phyloP scores from a whole-genome alignment of 805 yeast species.

The Sugiyamaella qingdaonensis region DNA sequence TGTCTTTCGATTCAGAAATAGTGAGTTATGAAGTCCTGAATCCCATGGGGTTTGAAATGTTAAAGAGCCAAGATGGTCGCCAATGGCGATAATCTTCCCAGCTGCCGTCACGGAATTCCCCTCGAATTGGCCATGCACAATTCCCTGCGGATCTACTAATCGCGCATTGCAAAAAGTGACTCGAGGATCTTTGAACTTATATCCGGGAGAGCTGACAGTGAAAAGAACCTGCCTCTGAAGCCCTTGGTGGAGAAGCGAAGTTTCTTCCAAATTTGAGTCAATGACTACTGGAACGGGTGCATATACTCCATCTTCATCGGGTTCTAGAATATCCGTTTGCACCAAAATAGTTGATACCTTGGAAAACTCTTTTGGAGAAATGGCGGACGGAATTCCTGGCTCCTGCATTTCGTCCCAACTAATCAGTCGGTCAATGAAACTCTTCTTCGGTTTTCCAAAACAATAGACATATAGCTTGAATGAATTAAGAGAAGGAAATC shows the following conservation, averaged over 20 bases:
- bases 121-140: neutral
- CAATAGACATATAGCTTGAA: neutral
- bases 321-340: constrained; percentile 6
- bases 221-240: constrained; percentile 15
- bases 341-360: neutral
- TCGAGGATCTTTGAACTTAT: neutral
- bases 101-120: neutral
- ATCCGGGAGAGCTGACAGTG: neutral
- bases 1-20: constrained; percentile 9
- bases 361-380: neutral
- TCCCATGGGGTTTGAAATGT: constrained; percentile 10
- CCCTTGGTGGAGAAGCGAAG: constrained; percentile 16
- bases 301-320: constrained; percentile 15
- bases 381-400: constrained; percentile 8
- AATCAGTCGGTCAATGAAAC: constrained; percentile 8
- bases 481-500: no score
- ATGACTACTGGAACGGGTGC: constrained; percentile 1
- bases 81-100: no score
- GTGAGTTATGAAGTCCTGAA: constrained; percentile 7
- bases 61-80: neutral
- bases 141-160: constrained; percentile 13
- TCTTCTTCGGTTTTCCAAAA: constrained; percentile 1
- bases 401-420: constrained; percentile 23
- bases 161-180: constrained; percentile 4
- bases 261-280: neutral